Conservation (phyloP, 2,329 filamentous ascomycete genomes). For the Sporothrix mexicana region DNA sequence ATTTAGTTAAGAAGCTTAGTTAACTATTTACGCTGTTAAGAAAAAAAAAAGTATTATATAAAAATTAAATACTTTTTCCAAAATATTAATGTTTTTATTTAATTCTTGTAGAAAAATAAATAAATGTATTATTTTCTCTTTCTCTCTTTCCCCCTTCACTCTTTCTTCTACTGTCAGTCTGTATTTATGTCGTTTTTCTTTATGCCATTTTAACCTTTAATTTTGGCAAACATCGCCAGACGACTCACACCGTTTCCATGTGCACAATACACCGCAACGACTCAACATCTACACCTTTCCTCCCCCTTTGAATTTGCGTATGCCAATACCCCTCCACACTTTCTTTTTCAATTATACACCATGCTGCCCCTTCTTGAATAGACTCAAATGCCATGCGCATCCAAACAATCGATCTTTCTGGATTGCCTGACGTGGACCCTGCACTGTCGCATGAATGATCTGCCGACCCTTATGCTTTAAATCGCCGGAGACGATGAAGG, state of each 20-base stretch:
- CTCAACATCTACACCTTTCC: neutral
- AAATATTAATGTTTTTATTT: no score
- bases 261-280: no score
- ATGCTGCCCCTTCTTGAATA: neutral
- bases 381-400: neutral
- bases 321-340: neutral
- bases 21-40: no score
- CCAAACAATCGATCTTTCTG: neutral
- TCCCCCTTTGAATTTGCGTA: neutral
- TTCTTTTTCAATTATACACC: neutral
- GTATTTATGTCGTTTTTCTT: no score
- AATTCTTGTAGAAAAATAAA: no score
- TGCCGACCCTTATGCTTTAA: constrained; percentile 9
- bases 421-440: neutral
- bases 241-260: neutral
- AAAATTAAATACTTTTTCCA: no score
- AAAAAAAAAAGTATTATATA: no score
- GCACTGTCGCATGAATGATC: constrained; percentile 18
- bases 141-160: neutral
- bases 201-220: no score
- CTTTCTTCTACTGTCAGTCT: neutral
- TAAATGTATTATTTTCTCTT: neutral
- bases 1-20: no score
- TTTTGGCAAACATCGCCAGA: neutral
- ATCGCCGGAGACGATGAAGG: neutral